A percentile compares a stretch with the other conserved stretches of the same genome.
These are phyloP conservation scores for Globisporangium canariense DNA, from an alignment of 352 stramenopile species.

Conservation along the genomic window DNA sequence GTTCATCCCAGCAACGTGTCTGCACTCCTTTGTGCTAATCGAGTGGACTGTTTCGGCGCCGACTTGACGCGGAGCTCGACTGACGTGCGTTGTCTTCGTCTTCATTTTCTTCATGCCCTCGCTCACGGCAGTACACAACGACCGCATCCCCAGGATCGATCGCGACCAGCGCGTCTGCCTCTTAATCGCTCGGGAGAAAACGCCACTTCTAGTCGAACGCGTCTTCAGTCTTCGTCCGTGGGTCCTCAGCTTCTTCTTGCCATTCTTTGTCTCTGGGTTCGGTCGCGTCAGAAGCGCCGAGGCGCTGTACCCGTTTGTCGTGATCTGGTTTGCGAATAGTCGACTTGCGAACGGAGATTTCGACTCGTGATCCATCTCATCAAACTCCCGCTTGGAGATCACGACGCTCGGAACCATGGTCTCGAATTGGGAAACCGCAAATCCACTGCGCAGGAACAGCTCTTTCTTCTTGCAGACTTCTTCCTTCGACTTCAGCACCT, in stretches of 20 bases:
- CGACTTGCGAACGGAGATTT: too few relatives aligned
- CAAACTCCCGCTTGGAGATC: too few relatives aligned
- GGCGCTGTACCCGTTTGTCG: constrained; percentile 5
- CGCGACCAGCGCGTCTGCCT: constrained; percentile 1
- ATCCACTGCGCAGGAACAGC: too few relatives aligned
- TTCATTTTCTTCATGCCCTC: not conserved
- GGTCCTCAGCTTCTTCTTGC: not conserved
- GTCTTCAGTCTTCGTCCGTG: not conserved
- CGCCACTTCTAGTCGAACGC: not conserved
- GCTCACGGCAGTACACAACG: constrained; percentile 6
- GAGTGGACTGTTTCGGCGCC: not conserved
- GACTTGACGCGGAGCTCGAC: not conserved
- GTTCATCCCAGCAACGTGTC: too few relatives aligned
- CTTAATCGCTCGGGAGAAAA: constrained; percentile 2
- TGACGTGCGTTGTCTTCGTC: not conserved
- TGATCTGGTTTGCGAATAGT: constrained; percentile 4
- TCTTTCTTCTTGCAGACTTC: too few relatives aligned
- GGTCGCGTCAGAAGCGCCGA: not conserved
- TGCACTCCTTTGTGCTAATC: too few relatives aligned
- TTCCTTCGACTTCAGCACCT: too few relatives aligned
- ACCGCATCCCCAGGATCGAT: constrained; percentile 11
- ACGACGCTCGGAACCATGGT: too few relatives aligned
- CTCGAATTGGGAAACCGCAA: too few relatives aligned
- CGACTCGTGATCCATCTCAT: too few relatives aligned
- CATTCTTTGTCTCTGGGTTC: not conserved